Conservation (phyloP, 2,329 filamentous ascomycete species). For the Aspergillus flavus region DNA sequence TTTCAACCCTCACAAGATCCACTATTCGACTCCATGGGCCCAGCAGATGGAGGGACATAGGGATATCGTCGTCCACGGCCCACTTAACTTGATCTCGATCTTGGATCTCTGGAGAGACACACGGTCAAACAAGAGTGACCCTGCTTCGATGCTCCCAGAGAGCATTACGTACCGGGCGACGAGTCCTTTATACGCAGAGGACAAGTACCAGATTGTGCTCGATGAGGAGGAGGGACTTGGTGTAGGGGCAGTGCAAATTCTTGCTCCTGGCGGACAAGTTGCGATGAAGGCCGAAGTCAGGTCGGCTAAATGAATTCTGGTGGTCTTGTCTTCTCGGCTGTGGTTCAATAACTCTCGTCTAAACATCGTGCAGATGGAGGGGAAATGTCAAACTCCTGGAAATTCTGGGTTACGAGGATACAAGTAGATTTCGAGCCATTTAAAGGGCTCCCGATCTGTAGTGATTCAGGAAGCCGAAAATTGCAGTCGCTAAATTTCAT, state of each 20-base stretch:
- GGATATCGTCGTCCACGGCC: slow-evolving; percentile 48
- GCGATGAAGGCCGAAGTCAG: slow-evolving; percentile 44
- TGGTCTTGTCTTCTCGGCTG: background rate
- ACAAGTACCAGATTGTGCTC: slow-evolving; percentile 50
- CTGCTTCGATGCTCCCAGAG: slow-evolving; percentile 38
- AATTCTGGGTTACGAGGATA: background rate
- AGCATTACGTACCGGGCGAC: slow-evolving; percentile 53
- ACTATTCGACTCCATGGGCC: slow-evolving; percentile 48
- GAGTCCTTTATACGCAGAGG: slow-evolving; percentile 53
- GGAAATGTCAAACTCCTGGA: background rate
- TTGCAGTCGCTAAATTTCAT: background rate
- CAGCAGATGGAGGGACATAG: slow-evolving; percentile 47
- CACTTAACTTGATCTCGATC: slow-evolving; percentile 47
- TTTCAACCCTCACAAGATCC: slow-evolving; percentile 50
- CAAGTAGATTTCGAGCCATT: background rate
- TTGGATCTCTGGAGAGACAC: slow-evolving; percentile 49
- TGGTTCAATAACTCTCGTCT: background rate
- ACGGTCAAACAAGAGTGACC: slow-evolving; percentile 22
- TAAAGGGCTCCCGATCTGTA: background rate
- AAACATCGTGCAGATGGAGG: background rate
- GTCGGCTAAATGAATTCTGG: slow-evolving; percentile 1
- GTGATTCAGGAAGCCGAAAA: background rate
- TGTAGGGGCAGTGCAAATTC: slow-evolving; percentile 36
- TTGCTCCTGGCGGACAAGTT: slow-evolving; percentile 33
- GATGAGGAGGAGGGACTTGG: slow-evolving; percentile 36